Evolutionary conservation across 1,139 yeast genomes (phyloP).

Genomic region (Yamadazyma membranifaciens): DNA sequence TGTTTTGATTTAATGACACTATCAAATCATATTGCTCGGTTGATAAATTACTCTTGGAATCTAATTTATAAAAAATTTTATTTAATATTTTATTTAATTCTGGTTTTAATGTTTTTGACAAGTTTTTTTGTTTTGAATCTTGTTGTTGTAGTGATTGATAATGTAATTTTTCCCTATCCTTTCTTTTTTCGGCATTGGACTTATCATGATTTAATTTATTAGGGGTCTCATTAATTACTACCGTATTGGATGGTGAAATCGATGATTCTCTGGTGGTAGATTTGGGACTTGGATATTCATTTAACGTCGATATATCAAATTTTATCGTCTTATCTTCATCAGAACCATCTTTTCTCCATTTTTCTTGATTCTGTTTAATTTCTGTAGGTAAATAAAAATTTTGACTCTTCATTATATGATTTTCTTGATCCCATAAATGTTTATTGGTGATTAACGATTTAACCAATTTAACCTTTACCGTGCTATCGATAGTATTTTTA

Average conservation of each 20-base stretch:
- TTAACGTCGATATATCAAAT: slow-evolving; percentile 39
- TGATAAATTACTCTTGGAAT: slow-evolving; percentile 29
- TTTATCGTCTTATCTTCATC: slow-evolving; percentile 21
- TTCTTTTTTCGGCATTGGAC: background rate
- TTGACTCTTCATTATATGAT: slow-evolving; percentile 32
- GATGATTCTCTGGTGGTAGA: slow-evolving; percentile 19
- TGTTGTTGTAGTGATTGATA: slow-evolving; percentile 12
- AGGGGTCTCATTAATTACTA: slow-evolving; percentile 1
- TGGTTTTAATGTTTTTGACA: slow-evolving; percentile 22
- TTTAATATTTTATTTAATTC: slow-evolving; percentile 35
- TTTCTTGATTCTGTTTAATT: slow-evolving; percentile 31
- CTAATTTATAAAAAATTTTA: slow-evolving; percentile 36
- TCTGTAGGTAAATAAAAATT: slow-evolving; percentile 44
- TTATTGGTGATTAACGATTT: slow-evolving; percentile 38
- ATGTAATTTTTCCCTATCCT: slow-evolving; percentile 5
- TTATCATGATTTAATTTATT: background rate
- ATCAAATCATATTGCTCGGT: slow-evolving; percentile 38
- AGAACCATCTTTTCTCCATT: slow-evolving; percentile 26
- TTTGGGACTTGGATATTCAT: slow-evolving; percentile 15
- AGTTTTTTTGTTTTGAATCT: slow-evolving; percentile 25
- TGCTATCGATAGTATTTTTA: slow-evolving; percentile 9
- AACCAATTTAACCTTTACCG: slow-evolving; percentile 16
- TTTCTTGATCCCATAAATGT: slow-evolving; percentile 42
- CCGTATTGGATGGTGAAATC: slow-evolving; percentile 12
- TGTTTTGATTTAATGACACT: slow-evolving; percentile 30